phyloP scores from a whole-genome alignment of 116 monocot genomes.

The Cymodocea nodosa region DNA sequence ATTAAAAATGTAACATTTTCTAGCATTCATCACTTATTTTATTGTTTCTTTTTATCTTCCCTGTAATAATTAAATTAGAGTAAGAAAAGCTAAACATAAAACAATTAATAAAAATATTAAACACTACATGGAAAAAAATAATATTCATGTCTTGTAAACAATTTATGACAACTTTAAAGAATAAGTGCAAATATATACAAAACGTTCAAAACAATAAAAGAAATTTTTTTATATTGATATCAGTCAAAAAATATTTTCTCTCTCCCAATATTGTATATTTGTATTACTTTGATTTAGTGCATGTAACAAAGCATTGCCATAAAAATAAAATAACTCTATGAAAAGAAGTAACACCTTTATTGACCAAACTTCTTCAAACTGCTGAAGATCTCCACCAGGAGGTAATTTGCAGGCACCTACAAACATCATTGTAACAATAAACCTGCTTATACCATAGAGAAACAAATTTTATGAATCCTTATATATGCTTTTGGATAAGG shows the following conservation, averaged over 20 bases:
- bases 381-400: constrained; percentile 35
- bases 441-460: background rate
- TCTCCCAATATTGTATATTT: too few relatives aligned
- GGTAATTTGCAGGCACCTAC: constrained; percentile 49
- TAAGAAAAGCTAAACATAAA: too few relatives aligned
- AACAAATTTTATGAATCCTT: background rate
- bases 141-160: too few relatives aligned
- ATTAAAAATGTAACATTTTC: too few relatives aligned
- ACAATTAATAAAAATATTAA: too few relatives aligned
- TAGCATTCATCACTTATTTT: too few relatives aligned
- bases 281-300: too few relatives aligned
- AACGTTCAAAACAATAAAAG: background rate
- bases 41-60: too few relatives aligned
- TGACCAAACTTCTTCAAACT: constrained; percentile 33
- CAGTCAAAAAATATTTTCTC: background rate
- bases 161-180: too few relatives aligned
- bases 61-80: too few relatives aligned
- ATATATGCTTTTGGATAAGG: background rate
- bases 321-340: background rate
- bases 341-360: constrained; percentile 32
- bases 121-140: too few relatives aligned
- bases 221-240: background rate
- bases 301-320: background rate
- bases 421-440: background rate
- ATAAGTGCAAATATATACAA: too few relatives aligned